These are phyloP conservation scores for Zelonia costaricensis DNA, from an alignment of 208 protist species.

Conservation along the genomic window DNA sequence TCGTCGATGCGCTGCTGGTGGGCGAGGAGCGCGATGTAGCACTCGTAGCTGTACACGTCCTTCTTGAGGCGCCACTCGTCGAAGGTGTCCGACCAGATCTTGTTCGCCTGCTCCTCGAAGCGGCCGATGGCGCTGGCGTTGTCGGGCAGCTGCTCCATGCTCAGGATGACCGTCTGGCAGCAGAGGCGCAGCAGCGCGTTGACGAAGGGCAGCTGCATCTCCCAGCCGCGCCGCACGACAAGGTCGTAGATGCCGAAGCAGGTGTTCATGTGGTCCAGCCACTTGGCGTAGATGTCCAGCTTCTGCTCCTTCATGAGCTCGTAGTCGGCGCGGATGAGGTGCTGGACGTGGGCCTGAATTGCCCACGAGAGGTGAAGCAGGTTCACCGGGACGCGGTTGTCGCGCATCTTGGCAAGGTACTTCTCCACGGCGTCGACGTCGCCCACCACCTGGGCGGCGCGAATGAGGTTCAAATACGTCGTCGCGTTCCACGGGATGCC, in stretches of 20 bases:
- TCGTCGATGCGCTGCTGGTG: conserved; percentile 89
- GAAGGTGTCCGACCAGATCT: conserved; percentile 81
- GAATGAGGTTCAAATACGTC: conserved; percentile 87
- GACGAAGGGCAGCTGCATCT: conserved; percentile 74
- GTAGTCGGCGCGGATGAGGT: conserved; percentile 72
- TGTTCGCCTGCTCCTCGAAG: conserved; percentile 81
- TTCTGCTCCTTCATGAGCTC: conserved; percentile 62
- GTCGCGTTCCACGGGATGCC: conserved; percentile 84
- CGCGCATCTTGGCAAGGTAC: conserved; percentile 79
- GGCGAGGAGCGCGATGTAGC: conserved; percentile 86
- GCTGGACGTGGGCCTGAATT: conserved; percentile 81
- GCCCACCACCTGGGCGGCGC: conserved; percentile 76
- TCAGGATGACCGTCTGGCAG: conserved; percentile 79
- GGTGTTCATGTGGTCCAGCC: conserved; percentile 73
- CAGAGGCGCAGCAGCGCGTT: conserved; percentile 85
- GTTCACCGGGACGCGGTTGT: conserved; percentile 63
- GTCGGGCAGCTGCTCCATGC: conserved; percentile 73
- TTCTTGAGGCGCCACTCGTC: conserved; percentile 82
- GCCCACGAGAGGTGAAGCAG: conserved; percentile 80
- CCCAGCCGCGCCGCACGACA: conserved; percentile 74
- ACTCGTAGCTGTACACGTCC: conserved; percentile 88
- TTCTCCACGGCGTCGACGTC: conserved; percentile 80
- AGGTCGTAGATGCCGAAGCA: conserved; percentile 89
- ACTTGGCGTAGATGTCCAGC: conserved; percentile 41
- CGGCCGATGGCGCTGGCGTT: conserved; percentile 49